Evolutionary conservation across 176 grass and related monocot species (phyloP).

Genomic region (Miscanthus lutarioriparius): DNA sequence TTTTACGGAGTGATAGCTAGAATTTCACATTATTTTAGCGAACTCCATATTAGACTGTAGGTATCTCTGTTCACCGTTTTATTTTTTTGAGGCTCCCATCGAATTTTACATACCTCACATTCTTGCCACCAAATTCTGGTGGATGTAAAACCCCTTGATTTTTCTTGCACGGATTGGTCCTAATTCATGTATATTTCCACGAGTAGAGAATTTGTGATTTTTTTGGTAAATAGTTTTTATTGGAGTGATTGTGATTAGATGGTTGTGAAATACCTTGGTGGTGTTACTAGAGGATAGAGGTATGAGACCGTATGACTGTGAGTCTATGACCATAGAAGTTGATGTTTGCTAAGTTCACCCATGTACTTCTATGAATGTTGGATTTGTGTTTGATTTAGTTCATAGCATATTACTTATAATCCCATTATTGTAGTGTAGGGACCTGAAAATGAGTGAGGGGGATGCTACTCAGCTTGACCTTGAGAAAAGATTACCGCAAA

Average conservation of each 20-base stretch:
- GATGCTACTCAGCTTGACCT: constrained; percentile 31
- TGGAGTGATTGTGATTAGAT: not conserved
- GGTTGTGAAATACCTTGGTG: not conserved
- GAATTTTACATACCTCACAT: not conserved
- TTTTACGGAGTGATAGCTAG: not conserved
- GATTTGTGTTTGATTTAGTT: constrained; percentile 24
- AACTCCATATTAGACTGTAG: not conserved
- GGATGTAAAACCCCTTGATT: not conserved
- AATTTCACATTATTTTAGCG: not conserved
- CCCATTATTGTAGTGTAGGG: constrained; percentile 42
- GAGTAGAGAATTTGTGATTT: not conserved
- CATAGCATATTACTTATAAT: not conserved
- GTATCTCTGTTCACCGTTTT: not conserved
- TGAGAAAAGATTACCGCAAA: constrained; percentile 23
- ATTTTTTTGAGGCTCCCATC: not conserved
- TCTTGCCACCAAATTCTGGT: not conserved
- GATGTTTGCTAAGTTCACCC: not conserved
- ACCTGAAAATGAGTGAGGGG: constrained; percentile 37
- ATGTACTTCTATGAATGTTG: constrained; percentile 2
- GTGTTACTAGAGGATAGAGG: not conserved
- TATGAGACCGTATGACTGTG: not conserved
- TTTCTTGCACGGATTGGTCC: not conserved
- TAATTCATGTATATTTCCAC: not conserved
- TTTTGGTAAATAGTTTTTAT: not conserved
- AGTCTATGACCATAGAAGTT: constrained; percentile 5